Evolutionary conservation across 2,329 filamentous ascomycete genomes (phyloP).

Genomic region (Colletotrichum sansevieriae): DNA sequence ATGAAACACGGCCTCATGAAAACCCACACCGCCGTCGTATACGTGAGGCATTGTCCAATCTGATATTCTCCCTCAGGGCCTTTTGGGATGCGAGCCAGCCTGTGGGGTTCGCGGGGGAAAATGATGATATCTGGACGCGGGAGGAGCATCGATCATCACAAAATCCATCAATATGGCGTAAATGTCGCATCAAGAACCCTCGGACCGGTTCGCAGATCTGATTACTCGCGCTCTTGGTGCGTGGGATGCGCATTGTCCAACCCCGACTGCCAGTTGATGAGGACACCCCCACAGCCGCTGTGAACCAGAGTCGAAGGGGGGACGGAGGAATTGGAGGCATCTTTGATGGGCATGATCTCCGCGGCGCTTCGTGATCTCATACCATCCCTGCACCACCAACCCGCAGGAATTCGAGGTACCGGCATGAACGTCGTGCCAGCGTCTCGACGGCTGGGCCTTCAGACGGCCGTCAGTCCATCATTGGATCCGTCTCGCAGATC

Average conservation of each 20-base stretch:
- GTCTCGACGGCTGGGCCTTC: constrained; percentile 25
- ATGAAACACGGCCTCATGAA: constrained; percentile 14
- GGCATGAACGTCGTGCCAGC: constrained; percentile 2
- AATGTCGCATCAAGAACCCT: constrained; percentile 16
- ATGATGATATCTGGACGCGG: constrained; percentile 22
- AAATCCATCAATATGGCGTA: constrained; percentile 19
- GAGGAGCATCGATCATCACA: not conserved
- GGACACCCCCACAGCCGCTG: not conserved
- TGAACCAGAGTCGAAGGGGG: not conserved
- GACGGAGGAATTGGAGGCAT: constrained; percentile 22
- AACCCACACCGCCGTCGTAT: constrained; percentile 32
- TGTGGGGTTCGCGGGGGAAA: not conserved
- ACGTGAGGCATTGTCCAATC: constrained; percentile 32
- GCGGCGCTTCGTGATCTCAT: constrained; percentile 28
- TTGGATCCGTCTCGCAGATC: constrained; percentile 33
- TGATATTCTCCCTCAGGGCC: constrained; percentile 8
- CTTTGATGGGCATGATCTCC: constrained; percentile 26
- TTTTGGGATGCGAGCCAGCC: constrained; percentile 14
- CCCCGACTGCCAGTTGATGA: constrained; percentile 1
- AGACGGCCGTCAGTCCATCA: constrained; percentile 22
- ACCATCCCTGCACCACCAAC: constrained; percentile 12
- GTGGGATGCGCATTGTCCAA: constrained; percentile 13
- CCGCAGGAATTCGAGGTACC: not conserved
- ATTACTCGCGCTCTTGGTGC: not conserved
- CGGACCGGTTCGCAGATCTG: constrained; percentile 24